Evolutionary conservation across 192 early-diverging fungal genomes (phyloP), one percentile per base, ranked within the genome.

Genomic region (Entomortierella beljakovae): DNA sequence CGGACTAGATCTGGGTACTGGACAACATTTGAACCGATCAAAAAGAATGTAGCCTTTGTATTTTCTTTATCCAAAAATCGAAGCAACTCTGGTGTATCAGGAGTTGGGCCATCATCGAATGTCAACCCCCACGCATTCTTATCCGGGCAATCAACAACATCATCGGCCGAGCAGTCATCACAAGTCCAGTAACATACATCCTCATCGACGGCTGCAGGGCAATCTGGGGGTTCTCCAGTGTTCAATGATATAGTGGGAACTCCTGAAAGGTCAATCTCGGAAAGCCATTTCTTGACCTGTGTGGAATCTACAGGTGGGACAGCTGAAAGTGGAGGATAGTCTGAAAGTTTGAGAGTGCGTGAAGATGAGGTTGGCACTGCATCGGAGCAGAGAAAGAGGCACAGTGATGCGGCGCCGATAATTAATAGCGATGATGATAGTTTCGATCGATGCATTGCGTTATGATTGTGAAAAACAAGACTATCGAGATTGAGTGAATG

Each of bases 91-190:
- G 77, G 80, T 52, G 82, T 82, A 35, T 81, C 86, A 22, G 60
- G 50, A 31, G 85, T 82, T 31, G 90, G 90, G 54, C 90, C 90
- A 67, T 91, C 90, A 74, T 91, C 90, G 51, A 88, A 91, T 18
- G 89, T 89, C 64, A 90, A 49, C 26, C 85, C 82, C 85, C 87
- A 86, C 25, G 82, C 81, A 46, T 82, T 73, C 43, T 79, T 56
- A 29, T 70, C 55, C 2, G 48, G 48, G 46, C 85, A 87, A 52
- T 2, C 48, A 29, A 46, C 46, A 49, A 87, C 70, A 68, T 87
- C 85, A 58, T 80, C 65, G 18, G 62, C 69, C 1, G 71, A 63
- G 63, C 85, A 87, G 37, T 71, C 81, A 28, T 75, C 61, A 61
- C 73, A 70, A n/a, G 85, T 83, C 85, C 85, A 87, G 81, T 81